phyloP scores from a whole-genome alignment of 1,139 yeast genomes.

The Hyphopichia burtonii region DNA sequence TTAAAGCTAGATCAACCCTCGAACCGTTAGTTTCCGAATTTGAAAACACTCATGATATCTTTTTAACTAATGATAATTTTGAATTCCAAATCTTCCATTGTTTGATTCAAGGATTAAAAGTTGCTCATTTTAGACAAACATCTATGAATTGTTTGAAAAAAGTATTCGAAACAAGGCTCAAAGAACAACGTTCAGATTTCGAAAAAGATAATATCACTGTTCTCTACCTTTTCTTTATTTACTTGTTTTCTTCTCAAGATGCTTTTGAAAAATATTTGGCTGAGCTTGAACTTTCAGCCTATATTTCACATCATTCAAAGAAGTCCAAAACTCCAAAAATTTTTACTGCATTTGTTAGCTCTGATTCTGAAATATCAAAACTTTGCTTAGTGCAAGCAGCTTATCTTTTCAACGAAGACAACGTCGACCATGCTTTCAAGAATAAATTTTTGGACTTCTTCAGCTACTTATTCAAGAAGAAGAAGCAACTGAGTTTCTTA shows the following conservation, averaged over 20 bases:
- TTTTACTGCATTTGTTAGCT: conserved; percentile 49
- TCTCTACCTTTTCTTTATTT: conserved; percentile 56
- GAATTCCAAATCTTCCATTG: conserved; percentile 54
- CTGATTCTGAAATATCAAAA: conserved; percentile 41
- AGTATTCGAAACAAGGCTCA: conserved; percentile 48
- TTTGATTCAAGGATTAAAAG: conserved; percentile 61
- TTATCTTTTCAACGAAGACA: conserved; percentile 47
- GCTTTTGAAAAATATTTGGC: conserved; percentile 47
- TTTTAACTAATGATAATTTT: conserved; percentile 47
- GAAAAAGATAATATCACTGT: conserved; percentile 10
- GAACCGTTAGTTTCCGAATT: conserved; percentile 42
- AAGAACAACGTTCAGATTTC: conserved; percentile 3
- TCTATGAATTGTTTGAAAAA: conserved; percentile 53
- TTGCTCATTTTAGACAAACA: conserved; percentile 58
- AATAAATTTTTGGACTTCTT: conserved; percentile 53
- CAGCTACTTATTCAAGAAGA: conserved; percentile 37
- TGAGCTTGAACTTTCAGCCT: conserved; percentile 41
- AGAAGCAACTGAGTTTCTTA: conserved; percentile 38
- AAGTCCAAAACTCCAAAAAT: conserved; percentile 45
- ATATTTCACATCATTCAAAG: conserved; percentile 27
- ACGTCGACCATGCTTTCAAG: conserved; percentile 45
- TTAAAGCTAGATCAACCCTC: conserved; percentile 38
- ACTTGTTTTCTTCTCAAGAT: conserved; percentile 47
- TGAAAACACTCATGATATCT: conserved; percentile 46
- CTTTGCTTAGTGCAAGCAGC: conserved; percentile 54